Evolutionary conservation across 306 rosid genomes (phyloP), one percentile per base, ranked within the genome.

Genomic region (Casuarina cunninghamiana): DNA sequence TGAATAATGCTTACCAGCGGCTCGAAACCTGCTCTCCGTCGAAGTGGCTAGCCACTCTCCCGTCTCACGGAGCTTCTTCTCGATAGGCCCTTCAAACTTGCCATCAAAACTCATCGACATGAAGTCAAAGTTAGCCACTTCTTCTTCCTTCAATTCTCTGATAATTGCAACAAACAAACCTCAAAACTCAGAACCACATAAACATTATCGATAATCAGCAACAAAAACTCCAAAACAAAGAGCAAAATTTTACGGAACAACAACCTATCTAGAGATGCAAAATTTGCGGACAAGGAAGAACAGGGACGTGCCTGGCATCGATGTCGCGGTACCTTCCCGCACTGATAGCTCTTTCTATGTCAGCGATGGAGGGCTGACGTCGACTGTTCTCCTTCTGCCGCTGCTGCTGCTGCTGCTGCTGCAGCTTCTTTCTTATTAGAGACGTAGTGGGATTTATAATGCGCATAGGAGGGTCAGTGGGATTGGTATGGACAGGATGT

Each of bases 311-410:
- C 97, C 74, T 80, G 61, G 86, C 86, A 58, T 89, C 91, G 46
- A 84, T 73, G 69, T 95, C 96, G 38, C 97, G 86, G 78, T 90
- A 95, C 76, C 98, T 90, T 63, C 98, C 98, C 1, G 89, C 97
- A 0, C 98, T 93, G 9, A 92, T 82, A 16, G 87, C 85, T 50
- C 97, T 95, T 76, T 95, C 92, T 46, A 95, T 83, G 80, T 89
- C 87, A 61, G 85, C 71, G 3, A 88, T 87, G 3, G 95, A 71
- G 44, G 92, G 95, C 4, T 68, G 89, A 12, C 80, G 89, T 0
- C 81, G 80, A 51, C 77, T 79, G 70, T 15, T 67, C 12, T 39
- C 77, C 46, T 69, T 74, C 55, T 46, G 70, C 32, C 32, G 32
- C 32, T 26, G 32, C 32, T 26, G 32, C 32, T 26, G 32, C 32